Evolutionary conservation across 208 protist species (phyloP), one percentile per base, ranked within the genome.

Genomic region (Acanthamoeba triangularis): DNA sequence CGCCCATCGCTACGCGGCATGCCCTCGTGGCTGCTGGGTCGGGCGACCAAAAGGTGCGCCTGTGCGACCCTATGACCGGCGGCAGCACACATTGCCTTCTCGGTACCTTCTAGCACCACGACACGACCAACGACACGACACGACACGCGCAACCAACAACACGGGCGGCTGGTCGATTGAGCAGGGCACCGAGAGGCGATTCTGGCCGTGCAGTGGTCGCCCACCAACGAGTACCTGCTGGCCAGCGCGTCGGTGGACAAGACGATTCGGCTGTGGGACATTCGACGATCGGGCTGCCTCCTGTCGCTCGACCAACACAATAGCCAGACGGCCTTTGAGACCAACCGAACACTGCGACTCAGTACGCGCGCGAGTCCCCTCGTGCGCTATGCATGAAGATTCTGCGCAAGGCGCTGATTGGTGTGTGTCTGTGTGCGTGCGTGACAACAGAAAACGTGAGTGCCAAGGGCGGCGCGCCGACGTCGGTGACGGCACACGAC

Each of bases 261-360:
- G 49, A 95, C 95, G 14, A 93, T 96, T 18, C 8, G 95, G 30
- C 25, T 96, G 44, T 96, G 95, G 95, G 95, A 95, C 63, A 94
- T 96, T 23, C 35, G 95, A 25, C 54, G 88, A 94, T 65, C 84
- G n/a, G 95, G 94, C 41, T 91, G 63, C 7, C 91, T 85, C 35
- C 47, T 96, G 49, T 88, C 94, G 37, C 90, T 93, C 20, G 56
- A 91, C 0, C 90, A 96, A 67, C 95, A 96, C 56, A 90, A 94
- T 59, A 94, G 94, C 52, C 63, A 95, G 49, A 85, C 92, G 16
- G 85, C 92, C 14, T 78, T 10, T 0, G 69, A 52, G 14, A 59
- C 35, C 41, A 67, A 76, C n/a, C 67, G 67, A 20, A 23, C 49
- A 18, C 65, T 85, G 10, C 56, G 30, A 37, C 28, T 49, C 54